Evolutionary conservation across 441 rosid genomes (phyloP), one percentile per base, ranked within the genome.

Genomic region (Cnidoscolus chayamansa): DNA sequence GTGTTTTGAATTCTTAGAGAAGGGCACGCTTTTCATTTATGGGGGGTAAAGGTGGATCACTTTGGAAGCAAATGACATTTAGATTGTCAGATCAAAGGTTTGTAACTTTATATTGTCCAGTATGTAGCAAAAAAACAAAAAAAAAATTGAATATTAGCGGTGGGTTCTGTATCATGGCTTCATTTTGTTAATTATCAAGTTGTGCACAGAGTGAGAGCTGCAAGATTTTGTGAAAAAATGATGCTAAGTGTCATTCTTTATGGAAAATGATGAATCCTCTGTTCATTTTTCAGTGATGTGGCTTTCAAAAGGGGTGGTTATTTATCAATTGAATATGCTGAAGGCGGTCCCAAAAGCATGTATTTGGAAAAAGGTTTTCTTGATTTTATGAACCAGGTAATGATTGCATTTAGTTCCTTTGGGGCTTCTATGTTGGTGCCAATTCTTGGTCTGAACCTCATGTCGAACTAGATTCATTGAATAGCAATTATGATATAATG

Each of bases 11-110:
- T 78, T 50, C 77, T 55, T 84, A 95, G 98, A 84, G 79, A 78
- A 86, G 98, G 83, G 98, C 97, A 16, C 86, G 95, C 68, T 93
- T 93, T 80, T 95, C 99, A 0, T 90, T 91, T 81, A 90, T 95
- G 96, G 99, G 99, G 48, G 91, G 92, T 68, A 91, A 85, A 87
- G 97, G 97, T 47, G 98, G 97, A 86, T 82, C 93, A 65, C 97
- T 95, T 75, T 95, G 97, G 99, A 91, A 87, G 87, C 93, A 89
- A 77, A 72, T 91, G 88, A 89, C 92, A 47, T 95, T 82, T 83
- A 88, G 86, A 82, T 84, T 95, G 79, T 82, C 90, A 30, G 85
- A 88, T 72, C 78, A 84, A 77, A 91, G 98, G 99, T 91, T 77
- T 81, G 84, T 70, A 74, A 49, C 53, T 65, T 48, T n/a, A n/a